Base-by-base conservation (phyloP, 345 rosid species). In the Camelina laxa region DNA sequence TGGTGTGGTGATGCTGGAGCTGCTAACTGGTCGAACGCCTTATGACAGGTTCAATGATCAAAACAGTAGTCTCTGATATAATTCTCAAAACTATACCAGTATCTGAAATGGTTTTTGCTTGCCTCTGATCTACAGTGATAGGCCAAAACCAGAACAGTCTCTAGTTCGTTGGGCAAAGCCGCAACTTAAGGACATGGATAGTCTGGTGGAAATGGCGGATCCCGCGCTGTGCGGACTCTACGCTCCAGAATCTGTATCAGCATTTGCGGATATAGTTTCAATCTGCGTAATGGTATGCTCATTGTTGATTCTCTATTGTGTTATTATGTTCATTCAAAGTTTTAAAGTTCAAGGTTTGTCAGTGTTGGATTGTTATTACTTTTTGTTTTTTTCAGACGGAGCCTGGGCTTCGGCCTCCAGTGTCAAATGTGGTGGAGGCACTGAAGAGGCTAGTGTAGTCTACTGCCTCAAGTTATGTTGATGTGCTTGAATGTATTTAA, bases 1-100 rank as follows among this genome's bases (percentile, higher is more conserved):
- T 60, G 99, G 99, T 36, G 97, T 95, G 66, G 99, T 92, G 55
- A 92, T 92, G 99, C 72, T 95, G 67, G 99, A 95, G 84, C 75
- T 95, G 21, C 63, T 95, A 70, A 89, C 96, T 1, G 97, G 99
- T 12, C 87, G 97, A 68, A 87, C 63, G 89, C 97, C 99, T 73
- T 66, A 79, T 50, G 95, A 95, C 82, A 85, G 82, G 99, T 92
- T 69, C 58, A 22, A 2, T 21, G 51, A 44, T 55, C 38, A 73
- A 22, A 53, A 35, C 54, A 35, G 38, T 61, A 7, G 0, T 56
- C 15, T 69, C 6, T 0, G 22, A 22, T 51, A 16, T 20, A 50
- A 15, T n/a, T 14, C 3, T 44, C 20, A 38, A 4, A 41, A 2
- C 1, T 2, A 67, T 20, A 11, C 0, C n/a, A 65, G 65, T 60